Base-by-base conservation (phyloP, 768 basidiomycete genomes). In the Pholiota molesta region DNA sequence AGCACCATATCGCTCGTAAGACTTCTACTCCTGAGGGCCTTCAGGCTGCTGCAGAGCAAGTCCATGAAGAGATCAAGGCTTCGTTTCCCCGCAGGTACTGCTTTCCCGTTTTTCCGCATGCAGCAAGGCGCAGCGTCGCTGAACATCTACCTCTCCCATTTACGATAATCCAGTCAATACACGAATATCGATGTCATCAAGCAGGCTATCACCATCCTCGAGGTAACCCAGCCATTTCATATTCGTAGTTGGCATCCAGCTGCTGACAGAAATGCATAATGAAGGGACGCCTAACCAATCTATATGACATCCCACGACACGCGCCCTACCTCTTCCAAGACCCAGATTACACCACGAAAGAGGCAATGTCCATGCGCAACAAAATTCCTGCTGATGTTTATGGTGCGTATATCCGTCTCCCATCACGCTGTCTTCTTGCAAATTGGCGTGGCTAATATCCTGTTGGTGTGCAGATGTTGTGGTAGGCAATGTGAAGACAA, bases 311-410 rank as follows among this genome's bases (percentile, higher is more conserved):
- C 39, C 84, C 90, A 0, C 67, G 71, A 1, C 78, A 87, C 23
- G 89, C 86, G 0, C 85, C 90, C 0, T 97, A 89, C 73, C 86
- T 97, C 74, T 98, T 97, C 72, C 72, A 84, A 17, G 83, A 86
- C 3, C 93, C 93, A 0, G 78, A 90, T 55, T 81, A 86, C 59
- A 55, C 74, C 0, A 79, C 83, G 1, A 72, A 82, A 0, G 86
- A 88, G 58, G 88, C 92, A 0, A 69, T 74, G 54, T 73, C 69
- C 13, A 86, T 94, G 83, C 65, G 80, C 26, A 73, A 75, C 29
- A 75, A 76, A 3, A 68, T 88, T 2, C 62, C 78, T 0, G 57
- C 67, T 1, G 75, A 78, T 9, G 70, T 82, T 19, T 85, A 81
- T 72, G 65, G 89, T 88, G 63, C 19, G 73, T 68, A 19, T 21